Percentiles rank a stretch among this genome's conserved stretches.
Evolutionary conservation across 371 early-diverging fungal genomes (phyloP).

Genomic region (Rhizomucor miehei): DNA sequence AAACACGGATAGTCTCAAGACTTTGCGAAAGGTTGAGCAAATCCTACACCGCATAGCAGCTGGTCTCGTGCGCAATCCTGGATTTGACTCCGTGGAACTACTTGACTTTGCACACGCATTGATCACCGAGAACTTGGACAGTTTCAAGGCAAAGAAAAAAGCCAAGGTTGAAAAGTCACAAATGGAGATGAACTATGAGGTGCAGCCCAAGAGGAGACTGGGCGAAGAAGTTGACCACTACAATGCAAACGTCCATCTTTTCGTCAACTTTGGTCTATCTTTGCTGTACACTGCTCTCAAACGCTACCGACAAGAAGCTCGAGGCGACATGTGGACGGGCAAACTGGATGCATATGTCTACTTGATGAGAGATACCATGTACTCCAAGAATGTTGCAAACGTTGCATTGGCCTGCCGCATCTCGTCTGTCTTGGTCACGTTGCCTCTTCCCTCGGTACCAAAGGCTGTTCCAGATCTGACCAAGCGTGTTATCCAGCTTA

Average conservation of each 20-base stretch:
- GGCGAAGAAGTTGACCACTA: slow-evolving; percentile 58
- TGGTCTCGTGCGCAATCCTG: slow-evolving; percentile 78
- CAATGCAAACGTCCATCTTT: slow-evolving; percentile 79
- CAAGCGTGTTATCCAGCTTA: slow-evolving; percentile 70
- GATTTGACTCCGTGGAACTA: slow-evolving; percentile 62
- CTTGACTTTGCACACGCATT: slow-evolving; percentile 81
- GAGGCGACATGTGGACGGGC: slow-evolving; percentile 47
- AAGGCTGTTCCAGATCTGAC: slow-evolving; percentile 69
- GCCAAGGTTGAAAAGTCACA: slow-evolving; percentile 47
- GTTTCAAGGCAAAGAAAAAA: slow-evolving; percentile 45
- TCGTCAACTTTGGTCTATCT: slow-evolving; percentile 90
- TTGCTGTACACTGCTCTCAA: slow-evolving; percentile 68
- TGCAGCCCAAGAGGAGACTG: slow-evolving; percentile 66
- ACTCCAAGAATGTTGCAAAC: slow-evolving; percentile 74
- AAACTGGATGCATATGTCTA: slow-evolving; percentile 81
- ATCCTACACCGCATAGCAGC: slow-evolving; percentile 70
- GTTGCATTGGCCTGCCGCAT: slow-evolving; percentile 68
- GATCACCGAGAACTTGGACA: slow-evolving; percentile 78
- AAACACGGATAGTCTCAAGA: slow-evolving; percentile 76
- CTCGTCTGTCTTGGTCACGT: slow-evolving; percentile 60
- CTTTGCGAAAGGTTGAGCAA: slow-evolving; percentile 74
- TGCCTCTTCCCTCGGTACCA: slow-evolving; percentile 69
- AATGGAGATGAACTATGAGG: slow-evolving; percentile 63
- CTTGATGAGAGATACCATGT: slow-evolving; percentile 77
- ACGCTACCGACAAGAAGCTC: slow-evolving; percentile 63